Conservation (phyloP, 2,329 filamentous ascomycete genomes). For the Xylaria sp. region DNA sequence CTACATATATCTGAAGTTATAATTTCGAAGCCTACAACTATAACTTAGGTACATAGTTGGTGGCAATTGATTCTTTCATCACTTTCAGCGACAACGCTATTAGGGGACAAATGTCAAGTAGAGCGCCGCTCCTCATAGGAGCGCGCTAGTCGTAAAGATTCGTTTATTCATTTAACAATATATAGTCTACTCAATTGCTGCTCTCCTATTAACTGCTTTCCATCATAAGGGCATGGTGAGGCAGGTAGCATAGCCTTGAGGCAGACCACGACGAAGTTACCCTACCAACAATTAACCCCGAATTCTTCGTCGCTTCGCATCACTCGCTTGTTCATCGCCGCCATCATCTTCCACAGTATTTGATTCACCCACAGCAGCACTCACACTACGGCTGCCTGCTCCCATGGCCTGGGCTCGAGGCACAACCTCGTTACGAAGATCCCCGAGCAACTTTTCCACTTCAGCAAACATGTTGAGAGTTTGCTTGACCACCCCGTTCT, state of each 20-base stretch:
- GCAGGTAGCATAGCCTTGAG: not conserved
- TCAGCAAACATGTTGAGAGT: constrained; percentile 90
- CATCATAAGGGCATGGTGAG: not conserved
- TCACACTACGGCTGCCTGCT: constrained; percentile 48
- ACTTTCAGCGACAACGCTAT: not conserved
- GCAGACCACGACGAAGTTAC: not conserved
- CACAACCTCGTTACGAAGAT: constrained; percentile 77
- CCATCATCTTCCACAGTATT: constrained; percentile 60
- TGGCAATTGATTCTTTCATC: not conserved
- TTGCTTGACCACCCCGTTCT: constrained; percentile 88
- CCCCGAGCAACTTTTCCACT: constrained; percentile 81
- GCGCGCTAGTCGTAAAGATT: not conserved
- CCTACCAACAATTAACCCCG: constrained; percentile 43
- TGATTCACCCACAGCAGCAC: constrained; percentile 55
- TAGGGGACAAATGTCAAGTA: not conserved
- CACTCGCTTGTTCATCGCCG: constrained; percentile 58
- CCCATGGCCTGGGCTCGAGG: constrained; percentile 54
- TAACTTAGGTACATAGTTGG: no score
- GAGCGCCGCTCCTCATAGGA: not conserved
- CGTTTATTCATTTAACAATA: constrained; percentile 15
- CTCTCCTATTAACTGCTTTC: not conserved
- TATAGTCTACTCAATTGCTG: constrained; percentile 13
- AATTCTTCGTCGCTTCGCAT: constrained; percentile 52
- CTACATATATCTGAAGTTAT: not conserved
- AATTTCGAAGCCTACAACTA: not conserved